Conservation (phyloP, 2,329 filamentous ascomycete species). For the Hypoxylon sp. region DNA sequence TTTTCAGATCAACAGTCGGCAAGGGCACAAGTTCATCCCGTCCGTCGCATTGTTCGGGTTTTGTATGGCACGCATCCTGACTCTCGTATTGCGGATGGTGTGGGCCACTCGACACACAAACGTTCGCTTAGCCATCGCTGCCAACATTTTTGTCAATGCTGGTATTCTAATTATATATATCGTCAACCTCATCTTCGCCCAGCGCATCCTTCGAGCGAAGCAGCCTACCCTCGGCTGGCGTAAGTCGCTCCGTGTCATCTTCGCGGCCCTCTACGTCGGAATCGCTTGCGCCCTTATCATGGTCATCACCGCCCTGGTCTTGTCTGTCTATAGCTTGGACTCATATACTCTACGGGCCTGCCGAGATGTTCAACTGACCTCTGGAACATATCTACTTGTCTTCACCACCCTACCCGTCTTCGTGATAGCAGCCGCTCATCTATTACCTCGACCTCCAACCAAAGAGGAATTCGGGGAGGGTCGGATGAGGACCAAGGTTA, state of each 20-base stretch:
- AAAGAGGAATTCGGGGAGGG: conserved; percentile 54
- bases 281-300: conserved; percentile 50
- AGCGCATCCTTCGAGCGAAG: conserved; percentile 56
- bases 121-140: conserved; percentile 52
- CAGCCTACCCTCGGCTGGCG: conserved; percentile 56
- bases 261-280: conserved; percentile 49
- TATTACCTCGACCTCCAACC: conserved; percentile 47
- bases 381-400: conserved; percentile 49
- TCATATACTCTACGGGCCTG: conserved; percentile 37
- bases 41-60: conserved; percentile 56
- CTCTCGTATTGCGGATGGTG: conserved; percentile 54
- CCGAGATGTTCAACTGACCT: conserved; percentile 49
- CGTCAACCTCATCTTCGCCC: conserved; percentile 57
- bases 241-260: conserved; percentile 44
- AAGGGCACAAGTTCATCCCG: conserved; percentile 57
- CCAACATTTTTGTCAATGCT: conserved; percentile 55
- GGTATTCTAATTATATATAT: conserved; percentile 55
- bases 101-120: conserved; percentile 52
- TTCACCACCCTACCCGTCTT: conserved; percentile 49
- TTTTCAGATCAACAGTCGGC: conserved; percentile 56
- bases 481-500: conserved; percentile 48
- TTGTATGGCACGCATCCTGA: conserved; percentile 54
- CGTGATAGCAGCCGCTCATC: conserved; percentile 45
- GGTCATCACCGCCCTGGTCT: conserved; percentile 51
- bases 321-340: conserved; percentile 50